A percentile compares a stretch with the other conserved stretches of the same genome.
Evolutionary conservation across 306 rosid genomes (phyloP).

Genomic region (Cyclanthera cordifolia): DNA sequence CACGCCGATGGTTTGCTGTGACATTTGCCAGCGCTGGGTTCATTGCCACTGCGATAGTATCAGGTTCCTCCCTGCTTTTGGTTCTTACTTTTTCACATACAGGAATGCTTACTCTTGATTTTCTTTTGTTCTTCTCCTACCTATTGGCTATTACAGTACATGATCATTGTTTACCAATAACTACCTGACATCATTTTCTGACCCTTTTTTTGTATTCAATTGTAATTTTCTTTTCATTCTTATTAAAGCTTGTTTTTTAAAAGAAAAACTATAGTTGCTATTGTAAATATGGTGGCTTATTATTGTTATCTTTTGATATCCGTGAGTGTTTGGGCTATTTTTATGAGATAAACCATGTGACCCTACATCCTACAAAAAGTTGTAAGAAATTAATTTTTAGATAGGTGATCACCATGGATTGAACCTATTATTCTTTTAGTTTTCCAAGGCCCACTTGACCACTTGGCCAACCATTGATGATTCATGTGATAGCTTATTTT

Average conservation of each 20-base stretch:
- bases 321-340: too few relatives aligned
- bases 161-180: background rate
- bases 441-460: too few relatives aligned
- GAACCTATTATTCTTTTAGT: too few relatives aligned
- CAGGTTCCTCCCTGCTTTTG: conserved; percentile 38
- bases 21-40: conserved; percentile 96
- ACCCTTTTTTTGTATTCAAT: background rate
- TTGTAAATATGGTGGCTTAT: too few relatives aligned
- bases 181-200: background rate
- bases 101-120: background rate
- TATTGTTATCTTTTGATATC: too few relatives aligned
- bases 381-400: too few relatives aligned
- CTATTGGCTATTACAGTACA: background rate
- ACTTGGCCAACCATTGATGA: too few relatives aligned
- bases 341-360: too few relatives aligned
- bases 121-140: background rate
- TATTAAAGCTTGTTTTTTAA: too few relatives aligned
- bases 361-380: too few relatives aligned
- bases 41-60: conserved; percentile 96
- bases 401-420: too few relatives aligned
- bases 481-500: background rate
- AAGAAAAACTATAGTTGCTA: background rate
- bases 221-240: background rate
- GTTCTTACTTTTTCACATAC: background rate
- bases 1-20: conserved; percentile 99